A percentile compares a stretch with the other conserved stretches of the same genome.
These are phyloP conservation scores for Wickerhamia fluorescens DNA, from an alignment of 805 yeast species.

Conservation along the genomic window DNA sequence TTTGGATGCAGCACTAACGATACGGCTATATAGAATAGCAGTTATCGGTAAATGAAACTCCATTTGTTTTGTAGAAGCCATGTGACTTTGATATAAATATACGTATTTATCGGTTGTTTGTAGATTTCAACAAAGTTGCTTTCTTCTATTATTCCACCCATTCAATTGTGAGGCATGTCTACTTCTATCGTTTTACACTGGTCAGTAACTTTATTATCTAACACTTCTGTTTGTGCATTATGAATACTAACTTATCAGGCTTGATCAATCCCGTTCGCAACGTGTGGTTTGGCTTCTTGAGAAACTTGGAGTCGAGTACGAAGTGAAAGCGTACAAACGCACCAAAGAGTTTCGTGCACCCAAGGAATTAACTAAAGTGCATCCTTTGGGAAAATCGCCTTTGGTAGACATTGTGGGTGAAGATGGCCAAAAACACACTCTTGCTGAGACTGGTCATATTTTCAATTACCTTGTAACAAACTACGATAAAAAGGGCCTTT, in stretches of 20 bases:
- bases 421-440: conserved; percentile 7
- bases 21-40: too few species aligned
- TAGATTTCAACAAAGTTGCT: too few species aligned
- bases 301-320: conserved; percentile 25
- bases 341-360: conserved; percentile 25
- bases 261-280: conserved; percentile 28
- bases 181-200: conserved; percentile 16
- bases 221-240: too few species aligned
- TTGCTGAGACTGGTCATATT: conserved; percentile 57
- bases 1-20: too few species aligned
- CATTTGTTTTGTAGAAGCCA: too few species aligned
- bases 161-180: too few species aligned
- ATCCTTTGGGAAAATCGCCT: conserved; percentile 34
- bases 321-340: conserved; percentile 24
- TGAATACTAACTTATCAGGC: conserved; percentile 15
- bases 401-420: conserved; percentile 21
- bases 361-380: conserved; percentile 20
- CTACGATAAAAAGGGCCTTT: conserved; percentile 33
- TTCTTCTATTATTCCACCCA: too few species aligned
- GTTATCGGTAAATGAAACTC: too few species aligned
- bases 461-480: conserved; percentile 43
- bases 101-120: too few species aligned
- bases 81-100: too few species aligned
- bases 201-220: too few species aligned
- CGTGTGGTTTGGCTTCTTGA: conserved; percentile 34